Evolutionary conservation across 2,329 filamentous ascomycete species (phyloP).

Genomic region (Botrytis squamosa): DNA sequence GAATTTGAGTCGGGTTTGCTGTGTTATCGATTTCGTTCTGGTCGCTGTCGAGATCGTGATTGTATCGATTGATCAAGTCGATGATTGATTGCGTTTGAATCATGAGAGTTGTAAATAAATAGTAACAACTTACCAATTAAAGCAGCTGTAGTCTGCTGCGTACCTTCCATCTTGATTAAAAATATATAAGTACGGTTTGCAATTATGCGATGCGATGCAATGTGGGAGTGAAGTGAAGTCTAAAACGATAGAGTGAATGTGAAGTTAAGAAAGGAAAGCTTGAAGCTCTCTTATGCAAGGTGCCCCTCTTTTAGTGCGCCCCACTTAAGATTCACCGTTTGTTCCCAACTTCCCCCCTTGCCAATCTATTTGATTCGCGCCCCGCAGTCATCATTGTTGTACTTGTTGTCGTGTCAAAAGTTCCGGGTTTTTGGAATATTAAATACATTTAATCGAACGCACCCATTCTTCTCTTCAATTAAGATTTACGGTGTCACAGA

Average conservation of each 20-base stretch:
- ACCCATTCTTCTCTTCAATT: background rate
- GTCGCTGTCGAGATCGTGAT: background rate
- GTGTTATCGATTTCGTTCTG: background rate
- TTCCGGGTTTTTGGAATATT: background rate
- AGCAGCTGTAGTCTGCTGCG: constrained; percentile 32
- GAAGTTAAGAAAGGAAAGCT: constrained; percentile 7
- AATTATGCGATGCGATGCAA: background rate
- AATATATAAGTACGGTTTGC: constrained; percentile 17
- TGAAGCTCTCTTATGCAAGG: constrained; percentile 7
- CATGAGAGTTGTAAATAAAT: constrained; percentile 14
- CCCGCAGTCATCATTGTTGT: constrained; percentile 20
- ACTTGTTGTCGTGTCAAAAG: constrained; percentile 20
- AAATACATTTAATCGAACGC: background rate
- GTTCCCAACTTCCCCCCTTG: background rate
- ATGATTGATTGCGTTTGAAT: background rate
- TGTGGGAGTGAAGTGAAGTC: constrained; percentile 8
- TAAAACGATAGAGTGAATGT: constrained; percentile 8
- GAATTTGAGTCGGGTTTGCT: background rate
- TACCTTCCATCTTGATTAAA: constrained; percentile 33
- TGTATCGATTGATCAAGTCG: background rate
- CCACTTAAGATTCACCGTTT: background rate
- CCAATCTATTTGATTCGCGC: constrained; percentile 4
- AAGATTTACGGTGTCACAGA: background rate
- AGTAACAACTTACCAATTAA: constrained; percentile 34
- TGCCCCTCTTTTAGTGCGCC: constrained; percentile 10